Evolutionary conservation across 257 asterid genomes (phyloP), one percentile per base, ranked within the genome.

Genomic region (Scutellaria minor): DNA sequence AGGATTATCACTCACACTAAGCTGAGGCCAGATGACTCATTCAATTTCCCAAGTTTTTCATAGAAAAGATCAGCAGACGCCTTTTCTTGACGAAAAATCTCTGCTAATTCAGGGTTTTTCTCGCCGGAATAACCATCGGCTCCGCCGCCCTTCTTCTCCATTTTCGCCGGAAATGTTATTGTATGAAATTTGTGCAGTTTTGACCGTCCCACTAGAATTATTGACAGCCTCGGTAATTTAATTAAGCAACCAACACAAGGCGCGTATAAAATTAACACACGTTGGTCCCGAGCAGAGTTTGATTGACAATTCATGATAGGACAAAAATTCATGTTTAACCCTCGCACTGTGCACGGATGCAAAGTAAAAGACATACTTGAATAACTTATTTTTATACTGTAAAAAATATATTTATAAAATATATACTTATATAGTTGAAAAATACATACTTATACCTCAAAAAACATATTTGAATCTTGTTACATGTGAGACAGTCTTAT

Each of bases 11-110:
- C 88, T 83, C 70, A 91, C 97, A 85, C 72, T 48, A 75, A 76
- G 73, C 92, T 87, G 77, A 91, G 94, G 53, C 96, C 97, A 2
- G 96, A 85, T 0, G 89, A 70, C 70, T 87, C 87, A 46, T 91
- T 84, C 79, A 89, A 56, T 80, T 79, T 83, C 64, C 31, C 46
- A 41, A 91, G 83, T 81, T 80, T 85, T 64, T 84, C 83, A 51
- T 87, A 91, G 87, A 91, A 91, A 55, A 51, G 47, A 70, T 84
- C 83, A 46, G 11, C 75, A 2, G 67, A 45, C 64, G 75, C 68
- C 67, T 77, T 74, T 9, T 74, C 74, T 0, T 18, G 10, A 31
- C 20, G 64, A 8, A 24, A 24, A 48, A 37, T 39, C 68, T 6
- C 27, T 51, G 40, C 6, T 27, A 80, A 27, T 56, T 72, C 69